Percentiles rank a stretch among this genome's conserved stretches.
Evolutionary conservation across 2,329 filamentous ascomycete species (phyloP).

Genomic region (Nannizziopsis arthrosporioides): DNA sequence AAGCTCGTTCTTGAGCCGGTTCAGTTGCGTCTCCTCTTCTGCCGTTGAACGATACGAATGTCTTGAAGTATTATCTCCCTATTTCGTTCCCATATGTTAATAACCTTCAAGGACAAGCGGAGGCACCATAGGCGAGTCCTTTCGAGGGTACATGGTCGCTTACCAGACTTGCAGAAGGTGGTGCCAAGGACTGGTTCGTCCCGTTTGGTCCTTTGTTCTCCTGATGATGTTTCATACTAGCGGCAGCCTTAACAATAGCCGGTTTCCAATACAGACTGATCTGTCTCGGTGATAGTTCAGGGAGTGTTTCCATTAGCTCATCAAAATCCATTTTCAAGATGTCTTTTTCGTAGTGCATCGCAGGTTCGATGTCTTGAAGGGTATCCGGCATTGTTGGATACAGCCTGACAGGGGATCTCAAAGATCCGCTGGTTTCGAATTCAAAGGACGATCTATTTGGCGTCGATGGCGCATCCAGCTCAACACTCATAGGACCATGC

Average conservation of each 20-base stretch:
- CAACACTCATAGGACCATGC: neutral
- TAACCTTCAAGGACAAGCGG: neutral
- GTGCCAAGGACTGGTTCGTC: neutral
- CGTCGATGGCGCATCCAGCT: conserved; percentile 10
- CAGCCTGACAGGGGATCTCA: conserved; percentile 3
- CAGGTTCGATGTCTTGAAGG: no score
- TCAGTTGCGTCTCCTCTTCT: conserved; percentile 11
- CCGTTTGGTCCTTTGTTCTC: neutral
- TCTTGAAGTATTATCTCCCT: conserved; percentile 2
- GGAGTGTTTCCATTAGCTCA: conserved; percentile 12
- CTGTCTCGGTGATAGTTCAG: conserved; percentile 12
- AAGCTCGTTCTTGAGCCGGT: conserved; percentile 13
- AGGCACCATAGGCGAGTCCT: neutral
- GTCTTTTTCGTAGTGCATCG: conserved; percentile 6
- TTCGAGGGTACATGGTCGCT: neutral
- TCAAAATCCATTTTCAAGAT: conserved; percentile 11
- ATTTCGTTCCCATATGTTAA: neutral
- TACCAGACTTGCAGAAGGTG: no score
- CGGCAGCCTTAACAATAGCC: conserved; percentile 6
- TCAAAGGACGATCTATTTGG: conserved; percentile 9
- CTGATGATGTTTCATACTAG: neutral
- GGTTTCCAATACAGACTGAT: conserved; percentile 14
- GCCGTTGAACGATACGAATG: conserved; percentile 8
- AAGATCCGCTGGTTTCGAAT: neutral
- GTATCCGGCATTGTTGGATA: no score